Percentiles rank a stretch among this genome's conserved stretches.
These are phyloP conservation scores for Blastomyces percursus DNA, from an alignment of 2,329 filamentous ascomycete species.

Conservation along the genomic window DNA sequence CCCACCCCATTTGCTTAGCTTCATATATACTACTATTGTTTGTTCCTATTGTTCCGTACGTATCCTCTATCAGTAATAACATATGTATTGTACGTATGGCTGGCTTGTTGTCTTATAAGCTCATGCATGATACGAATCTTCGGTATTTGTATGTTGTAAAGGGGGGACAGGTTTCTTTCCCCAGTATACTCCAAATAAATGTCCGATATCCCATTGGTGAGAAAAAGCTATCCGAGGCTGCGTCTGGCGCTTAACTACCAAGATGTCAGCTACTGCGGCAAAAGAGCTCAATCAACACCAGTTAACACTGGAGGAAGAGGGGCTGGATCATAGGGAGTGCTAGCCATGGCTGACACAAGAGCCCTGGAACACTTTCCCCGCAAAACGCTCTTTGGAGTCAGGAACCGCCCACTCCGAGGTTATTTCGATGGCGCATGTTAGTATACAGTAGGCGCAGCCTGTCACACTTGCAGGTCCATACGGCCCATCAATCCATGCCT, in stretches of 20 bases:
- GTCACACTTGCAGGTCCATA: too few species aligned
- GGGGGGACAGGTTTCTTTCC: too few species aligned
- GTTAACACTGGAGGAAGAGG: too few species aligned
- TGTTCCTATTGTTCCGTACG: not conserved
- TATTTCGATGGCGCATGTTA: not conserved
- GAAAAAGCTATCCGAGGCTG: not conserved
- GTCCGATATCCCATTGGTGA: not conserved
- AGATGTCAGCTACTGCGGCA: not conserved
- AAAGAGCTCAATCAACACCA: not conserved
- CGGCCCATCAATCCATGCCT: too few species aligned
- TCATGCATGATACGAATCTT: not conserved
- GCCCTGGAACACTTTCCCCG: too few species aligned
- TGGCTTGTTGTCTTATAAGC: not conserved
- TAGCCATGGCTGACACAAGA: too few species aligned
- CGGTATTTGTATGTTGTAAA: not conserved
- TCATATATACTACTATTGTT: not conserved
- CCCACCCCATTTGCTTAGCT: not conserved
- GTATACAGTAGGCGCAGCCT: too few species aligned
- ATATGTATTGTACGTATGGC: not conserved
- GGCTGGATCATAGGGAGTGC: too few species aligned
- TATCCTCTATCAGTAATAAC: not conserved
- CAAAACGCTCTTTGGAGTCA: not conserved
- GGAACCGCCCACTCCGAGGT: not conserved
- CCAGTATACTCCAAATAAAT: not conserved
- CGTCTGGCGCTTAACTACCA: not conserved